These are phyloP conservation scores for Boletus rubescentipes DNA, from an alignment of 768 basidiomycete species.

Conservation along the genomic window DNA sequence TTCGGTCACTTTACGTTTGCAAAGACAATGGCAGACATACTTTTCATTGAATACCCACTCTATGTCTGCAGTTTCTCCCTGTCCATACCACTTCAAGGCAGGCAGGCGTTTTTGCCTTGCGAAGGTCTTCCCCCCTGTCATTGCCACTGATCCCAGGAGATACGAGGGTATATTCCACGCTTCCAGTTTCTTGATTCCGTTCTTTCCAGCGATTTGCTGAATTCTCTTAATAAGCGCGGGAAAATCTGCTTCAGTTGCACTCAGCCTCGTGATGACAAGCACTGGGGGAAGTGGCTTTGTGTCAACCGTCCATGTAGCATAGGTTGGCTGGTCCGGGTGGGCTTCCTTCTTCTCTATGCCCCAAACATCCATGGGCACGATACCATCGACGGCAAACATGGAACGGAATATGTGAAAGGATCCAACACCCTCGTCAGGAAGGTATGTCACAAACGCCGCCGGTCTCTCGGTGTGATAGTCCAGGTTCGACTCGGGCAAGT, in stretches of 20 bases:
- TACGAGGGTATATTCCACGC: conserved; percentile 34
- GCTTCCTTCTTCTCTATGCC: conserved; percentile 3
- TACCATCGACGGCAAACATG: conserved; percentile 11
- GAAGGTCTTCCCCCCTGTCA: conserved; percentile 31
- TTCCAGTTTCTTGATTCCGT: conserved; percentile 40
- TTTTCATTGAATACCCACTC: conserved; percentile 50
- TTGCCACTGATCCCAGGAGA: conserved; percentile 25
- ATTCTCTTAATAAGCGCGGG: conserved; percentile 34
- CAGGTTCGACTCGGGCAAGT: not conserved
- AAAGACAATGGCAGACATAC: conserved; percentile 19
- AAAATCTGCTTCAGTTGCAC: conserved; percentile 31
- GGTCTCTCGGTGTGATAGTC: conserved; percentile 4
- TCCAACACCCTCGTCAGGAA: conserved; percentile 46
- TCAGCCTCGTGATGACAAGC: conserved; percentile 44
- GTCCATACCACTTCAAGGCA: conserved; percentile 46
- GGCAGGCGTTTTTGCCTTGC: conserved; percentile 41
- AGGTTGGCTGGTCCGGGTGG: conserved; percentile 13
- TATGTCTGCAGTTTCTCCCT: conserved; percentile 30
- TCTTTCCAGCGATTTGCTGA: conserved; percentile 31
- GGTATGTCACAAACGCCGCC: conserved; percentile 34
- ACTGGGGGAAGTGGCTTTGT: conserved; percentile 28
- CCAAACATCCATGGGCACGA: conserved; percentile 14
- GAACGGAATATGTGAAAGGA: conserved; percentile 39
- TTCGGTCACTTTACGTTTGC: not conserved
- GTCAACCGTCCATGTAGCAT: conserved; percentile 47